Evolutionary conservation across 2,329 filamentous ascomycete genomes (phyloP).

Genomic region (Myriangium duriaei): DNA sequence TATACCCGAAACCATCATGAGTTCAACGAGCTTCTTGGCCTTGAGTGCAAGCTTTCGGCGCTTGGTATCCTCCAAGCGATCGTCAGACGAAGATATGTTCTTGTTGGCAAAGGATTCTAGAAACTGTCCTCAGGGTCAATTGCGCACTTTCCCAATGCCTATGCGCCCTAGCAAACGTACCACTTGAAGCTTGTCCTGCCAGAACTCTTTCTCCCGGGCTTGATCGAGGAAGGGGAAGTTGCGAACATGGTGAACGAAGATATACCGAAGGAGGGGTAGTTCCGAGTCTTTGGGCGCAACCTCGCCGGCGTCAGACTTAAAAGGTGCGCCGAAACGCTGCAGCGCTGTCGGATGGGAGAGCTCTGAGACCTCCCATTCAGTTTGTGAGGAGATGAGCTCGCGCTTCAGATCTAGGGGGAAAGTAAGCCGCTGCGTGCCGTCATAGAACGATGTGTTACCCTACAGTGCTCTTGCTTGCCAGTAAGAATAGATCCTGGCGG

Average conservation of each 20-base stretch:
- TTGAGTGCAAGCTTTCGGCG: conserved; percentile 82
- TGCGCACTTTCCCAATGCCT: too few species aligned
- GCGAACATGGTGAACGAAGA: conserved; percentile 94
- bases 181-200: conserved; percentile 94
- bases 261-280: conserved; percentile 83
- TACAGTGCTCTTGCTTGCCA: conserved; percentile 97
- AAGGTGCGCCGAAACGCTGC: conserved; percentile 88
- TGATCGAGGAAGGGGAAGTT: conserved; percentile 97
- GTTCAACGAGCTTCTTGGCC: conserved; percentile 86
- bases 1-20: conserved; percentile 99
- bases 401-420: conserved; percentile 73
- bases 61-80: conserved; percentile 92
- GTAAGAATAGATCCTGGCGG: conserved; percentile 57
- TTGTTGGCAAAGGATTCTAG: conserved; percentile 95
- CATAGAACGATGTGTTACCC: conserved; percentile 19
- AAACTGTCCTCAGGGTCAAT: conserved; percentile 45
- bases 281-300: conserved; percentile 89
- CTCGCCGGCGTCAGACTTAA: conserved; percentile 84
- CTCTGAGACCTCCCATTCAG: conserved; percentile 79
- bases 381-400: conserved; percentile 83
- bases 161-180: too few species aligned
- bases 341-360: conserved; percentile 90
- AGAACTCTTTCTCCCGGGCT: conserved; percentile 96
- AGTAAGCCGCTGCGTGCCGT: conserved; percentile 8
- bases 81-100: conserved; percentile 92